These are phyloP conservation scores for Irpex sp. DNA, from an alignment of 1,284 basidiomycete species.

Conservation along the genomic window DNA sequence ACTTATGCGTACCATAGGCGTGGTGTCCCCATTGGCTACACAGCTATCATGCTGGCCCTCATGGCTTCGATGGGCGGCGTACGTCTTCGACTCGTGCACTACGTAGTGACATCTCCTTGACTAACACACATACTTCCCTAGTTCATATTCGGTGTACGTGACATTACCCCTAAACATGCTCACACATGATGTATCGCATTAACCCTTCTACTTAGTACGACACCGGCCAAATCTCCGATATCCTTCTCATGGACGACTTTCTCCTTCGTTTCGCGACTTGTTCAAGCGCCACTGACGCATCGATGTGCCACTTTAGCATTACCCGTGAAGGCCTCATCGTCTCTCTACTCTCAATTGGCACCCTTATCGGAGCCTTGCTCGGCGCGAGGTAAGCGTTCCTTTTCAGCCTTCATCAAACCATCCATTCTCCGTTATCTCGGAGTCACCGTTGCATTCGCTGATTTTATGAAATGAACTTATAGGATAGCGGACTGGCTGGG, in stretches of 20 bases:
- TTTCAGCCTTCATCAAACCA: neutral
- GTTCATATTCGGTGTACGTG: constrained; percentile 62
- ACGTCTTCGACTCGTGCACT: constrained; percentile 2
- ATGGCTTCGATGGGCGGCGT: constrained; percentile 73
- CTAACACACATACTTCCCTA: constrained; percentile 25
- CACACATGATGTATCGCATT: neutral
- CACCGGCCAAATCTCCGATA: constrained; percentile 77
- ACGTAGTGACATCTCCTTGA: neutral
- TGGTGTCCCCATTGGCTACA: constrained; percentile 50
- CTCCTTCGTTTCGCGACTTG: constrained; percentile 58
- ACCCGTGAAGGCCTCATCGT: constrained; percentile 67
- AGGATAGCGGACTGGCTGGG: constrained; percentile 67
- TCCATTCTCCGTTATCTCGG: too few relatives aligned
- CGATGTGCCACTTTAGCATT: constrained; percentile 48
- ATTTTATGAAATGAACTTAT: constrained; percentile 2
- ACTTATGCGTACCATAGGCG: constrained; percentile 20
- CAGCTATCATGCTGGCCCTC: constrained; percentile 63
- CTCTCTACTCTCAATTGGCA: constrained; percentile 63
- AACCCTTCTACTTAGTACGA: constrained; percentile 41
- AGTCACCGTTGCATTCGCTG: neutral
- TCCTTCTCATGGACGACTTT: constrained; percentile 76
- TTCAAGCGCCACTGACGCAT: constrained; percentile 32
- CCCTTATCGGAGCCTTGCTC: constrained; percentile 53
- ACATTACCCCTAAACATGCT: constrained; percentile 3
- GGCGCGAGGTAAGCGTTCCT: constrained; percentile 51